Evolutionary conservation across 108 stramenopile genomes (phyloP).

Genomic region (Cyclostephanos invisitatus): DNA sequence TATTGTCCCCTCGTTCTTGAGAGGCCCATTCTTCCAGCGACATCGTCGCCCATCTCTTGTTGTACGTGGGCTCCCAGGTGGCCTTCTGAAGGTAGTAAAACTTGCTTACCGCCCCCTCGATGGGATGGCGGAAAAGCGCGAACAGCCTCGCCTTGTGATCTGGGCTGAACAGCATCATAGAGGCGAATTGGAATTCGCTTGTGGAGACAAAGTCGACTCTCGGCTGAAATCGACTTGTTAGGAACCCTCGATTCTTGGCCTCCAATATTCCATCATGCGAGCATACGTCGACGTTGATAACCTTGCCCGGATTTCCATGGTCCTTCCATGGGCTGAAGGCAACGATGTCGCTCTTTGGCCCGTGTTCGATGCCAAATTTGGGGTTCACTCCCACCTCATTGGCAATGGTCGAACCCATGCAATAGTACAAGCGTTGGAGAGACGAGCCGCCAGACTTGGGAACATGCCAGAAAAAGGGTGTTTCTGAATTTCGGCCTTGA

Average conservation of each 20-base stretch:
- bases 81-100: constrained; percentile 38
- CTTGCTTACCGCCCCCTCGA: constrained; percentile 49
- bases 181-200: constrained; percentile 40
- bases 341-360: constrained; percentile 3
- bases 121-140: constrained; percentile 50
- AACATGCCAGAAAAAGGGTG: constrained; percentile 58
- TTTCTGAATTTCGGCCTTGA: constrained; percentile 10
- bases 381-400: constrained; percentile 37
- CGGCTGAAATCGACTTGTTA: constrained; percentile 14
- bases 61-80: constrained; percentile 48
- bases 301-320: constrained; percentile 40
- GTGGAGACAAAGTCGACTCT: constrained; percentile 42
- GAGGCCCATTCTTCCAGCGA: constrained; percentile 38
- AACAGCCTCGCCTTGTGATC: constrained; percentile 40
- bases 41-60: constrained; percentile 32
- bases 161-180: constrained; percentile 33
- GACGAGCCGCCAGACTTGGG: constrained; percentile 49
- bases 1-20: constrained; percentile 40
- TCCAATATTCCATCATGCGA: constrained; percentile 44
- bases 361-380: constrained; percentile 12
- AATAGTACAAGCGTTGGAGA: constrained; percentile 43
- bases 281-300: constrained; percentile 53
- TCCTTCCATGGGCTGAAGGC: constrained; percentile 33
- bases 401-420: constrained; percentile 43
- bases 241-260: constrained; percentile 39